These are phyloP conservation scores for Thymus quinquecostatus DNA, from an alignment of 257 asterid genomes.

Conservation along the genomic window DNA sequence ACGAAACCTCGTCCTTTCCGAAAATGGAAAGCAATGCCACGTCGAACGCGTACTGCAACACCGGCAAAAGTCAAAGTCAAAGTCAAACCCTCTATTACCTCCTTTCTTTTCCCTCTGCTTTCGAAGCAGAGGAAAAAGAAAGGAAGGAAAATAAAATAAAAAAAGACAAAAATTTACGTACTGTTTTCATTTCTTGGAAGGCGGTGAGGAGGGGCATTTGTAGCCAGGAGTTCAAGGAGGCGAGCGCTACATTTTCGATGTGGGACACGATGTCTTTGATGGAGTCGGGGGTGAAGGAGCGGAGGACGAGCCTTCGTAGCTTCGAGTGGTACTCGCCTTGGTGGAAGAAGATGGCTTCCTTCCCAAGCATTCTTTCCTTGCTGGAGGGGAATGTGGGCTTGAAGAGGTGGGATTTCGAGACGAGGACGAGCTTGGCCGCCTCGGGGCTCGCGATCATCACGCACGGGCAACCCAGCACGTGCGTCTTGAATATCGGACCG, in stretches of 20 bases:
- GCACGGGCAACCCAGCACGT: conserved; percentile 68
- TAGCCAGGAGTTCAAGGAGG: conserved; percentile 49
- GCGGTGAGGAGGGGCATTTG: conserved; percentile 49
- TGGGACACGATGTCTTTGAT: conserved; percentile 57
- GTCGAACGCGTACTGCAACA: conserved; percentile 69
- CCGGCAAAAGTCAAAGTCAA: no score
- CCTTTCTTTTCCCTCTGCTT: no score
- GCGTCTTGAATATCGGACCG: conserved; percentile 79
- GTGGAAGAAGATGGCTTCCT: conserved; percentile 75
- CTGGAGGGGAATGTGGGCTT: conserved; percentile 86
- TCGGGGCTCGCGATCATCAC: conserved; percentile 83
- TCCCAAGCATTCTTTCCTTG: conserved; percentile 77
- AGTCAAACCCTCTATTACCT: no score
- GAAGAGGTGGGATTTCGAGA: conserved; percentile 66
- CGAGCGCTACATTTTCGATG: conserved; percentile 48
- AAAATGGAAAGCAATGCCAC: conserved; percentile 73
- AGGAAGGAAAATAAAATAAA: no score
- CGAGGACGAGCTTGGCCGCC: conserved; percentile 63
- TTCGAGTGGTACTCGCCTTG: conserved; percentile 70
- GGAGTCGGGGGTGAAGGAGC: conserved; percentile 69
- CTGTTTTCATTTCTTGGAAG: conserved; percentile 83
- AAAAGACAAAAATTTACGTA: conserved; percentile 25
- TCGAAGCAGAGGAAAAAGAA: no score
- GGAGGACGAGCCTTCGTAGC: conserved; percentile 61
- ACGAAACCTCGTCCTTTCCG: conserved; percentile 63